A percentile compares a stretch with the other conserved stretches of the same genome.
phyloP scores from a whole-genome alignment of 73 alveolate genomes.

The Symbiodinium pilosum region DNA sequence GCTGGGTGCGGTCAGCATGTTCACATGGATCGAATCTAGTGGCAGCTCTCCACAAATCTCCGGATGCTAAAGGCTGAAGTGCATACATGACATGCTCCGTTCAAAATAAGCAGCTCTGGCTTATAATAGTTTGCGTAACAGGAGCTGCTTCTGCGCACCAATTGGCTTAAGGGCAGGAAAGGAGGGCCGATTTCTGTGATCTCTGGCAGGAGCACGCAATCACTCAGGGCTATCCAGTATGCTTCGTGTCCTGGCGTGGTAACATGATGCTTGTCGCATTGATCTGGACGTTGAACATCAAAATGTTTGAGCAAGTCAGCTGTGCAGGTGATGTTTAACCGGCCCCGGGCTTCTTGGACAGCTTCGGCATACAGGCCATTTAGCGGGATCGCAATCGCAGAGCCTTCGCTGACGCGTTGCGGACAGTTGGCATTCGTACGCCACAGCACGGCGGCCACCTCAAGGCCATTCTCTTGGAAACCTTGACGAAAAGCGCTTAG shows the following conservation, averaged over 20 bases:
- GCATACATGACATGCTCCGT: too few relatives aligned
- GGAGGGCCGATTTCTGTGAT: not conserved
- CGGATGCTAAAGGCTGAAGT: too few relatives aligned
- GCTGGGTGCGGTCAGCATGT: too few relatives aligned
- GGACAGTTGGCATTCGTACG: conserved; percentile 66
- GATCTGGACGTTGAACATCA: not conserved
- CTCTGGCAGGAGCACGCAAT: not conserved
- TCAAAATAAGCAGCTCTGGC: too few relatives aligned
- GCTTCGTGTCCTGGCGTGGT: not conserved
- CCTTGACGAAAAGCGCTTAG: not conserved
- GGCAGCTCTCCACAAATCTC: too few relatives aligned
- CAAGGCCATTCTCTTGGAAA: not conserved
- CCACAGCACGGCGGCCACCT: conserved; percentile 24
- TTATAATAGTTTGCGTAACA: too few relatives aligned
- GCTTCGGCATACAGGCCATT: not conserved
- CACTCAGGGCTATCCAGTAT: not conserved
- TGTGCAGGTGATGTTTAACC: not conserved
- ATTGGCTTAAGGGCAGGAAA: too few relatives aligned
- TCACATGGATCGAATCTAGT: too few relatives aligned
- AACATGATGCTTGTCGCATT: conserved; percentile 13
- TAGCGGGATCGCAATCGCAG: not conserved
- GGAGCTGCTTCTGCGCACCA: too few relatives aligned
- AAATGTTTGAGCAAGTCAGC: not conserved
- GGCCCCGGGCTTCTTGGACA: not conserved
- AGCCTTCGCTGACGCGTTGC: not conserved